A percentile compares a stretch with the other conserved stretches of the same genome.
Conservation (phyloP, 805 yeast genomes). For the Clavispora phyllophila region DNA sequence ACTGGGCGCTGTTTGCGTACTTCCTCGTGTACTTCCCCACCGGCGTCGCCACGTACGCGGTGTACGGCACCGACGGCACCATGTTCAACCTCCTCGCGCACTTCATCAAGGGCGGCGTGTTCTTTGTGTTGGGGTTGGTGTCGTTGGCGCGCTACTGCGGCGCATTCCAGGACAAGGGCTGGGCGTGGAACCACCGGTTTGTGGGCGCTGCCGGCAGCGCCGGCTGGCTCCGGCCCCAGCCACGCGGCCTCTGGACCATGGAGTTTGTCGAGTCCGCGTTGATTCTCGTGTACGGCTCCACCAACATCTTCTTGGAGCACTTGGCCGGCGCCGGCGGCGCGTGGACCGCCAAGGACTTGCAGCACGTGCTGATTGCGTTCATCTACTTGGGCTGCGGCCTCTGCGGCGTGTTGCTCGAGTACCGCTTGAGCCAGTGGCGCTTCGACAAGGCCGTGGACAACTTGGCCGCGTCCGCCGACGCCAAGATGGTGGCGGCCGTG, state of each 20-base stretch:
- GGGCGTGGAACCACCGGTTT: conserved; percentile 76
- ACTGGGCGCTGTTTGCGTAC: conserved; percentile 61
- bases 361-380: conserved; percentile 87
- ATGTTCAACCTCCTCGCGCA: conserved; percentile 89
- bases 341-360: conserved; percentile 88
- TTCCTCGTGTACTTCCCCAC: conserved; percentile 55
- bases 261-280: conserved; percentile 78
- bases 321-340: conserved; percentile 61
- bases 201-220: conserved; percentile 23
- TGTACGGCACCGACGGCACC: conserved; percentile 60
- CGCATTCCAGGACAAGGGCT: conserved; percentile 65
- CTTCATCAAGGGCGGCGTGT: conserved; percentile 93
- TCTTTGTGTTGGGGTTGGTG: conserved; percentile 67
- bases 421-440: conserved; percentile 60
- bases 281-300: conserved; percentile 81
- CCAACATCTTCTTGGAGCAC: conserved; percentile 89
- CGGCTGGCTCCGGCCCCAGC: conserved; percentile 35
- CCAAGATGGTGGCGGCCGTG: conserved; percentile 9
- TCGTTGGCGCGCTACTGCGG: conserved; percentile 89
- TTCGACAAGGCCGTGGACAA: conserved; percentile 31
- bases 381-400: conserved; percentile 89
- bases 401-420: conserved; percentile 81
- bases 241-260: conserved; percentile 59
- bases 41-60: conserved; percentile 60
- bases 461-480: conserved; percentile 5